A percentile compares a stretch with the other conserved stretches of the same genome.
These are phyloP conservation scores for Begonia fuchsioides DNA, from an alignment of 306 rosid species.

Conservation along the genomic window DNA sequence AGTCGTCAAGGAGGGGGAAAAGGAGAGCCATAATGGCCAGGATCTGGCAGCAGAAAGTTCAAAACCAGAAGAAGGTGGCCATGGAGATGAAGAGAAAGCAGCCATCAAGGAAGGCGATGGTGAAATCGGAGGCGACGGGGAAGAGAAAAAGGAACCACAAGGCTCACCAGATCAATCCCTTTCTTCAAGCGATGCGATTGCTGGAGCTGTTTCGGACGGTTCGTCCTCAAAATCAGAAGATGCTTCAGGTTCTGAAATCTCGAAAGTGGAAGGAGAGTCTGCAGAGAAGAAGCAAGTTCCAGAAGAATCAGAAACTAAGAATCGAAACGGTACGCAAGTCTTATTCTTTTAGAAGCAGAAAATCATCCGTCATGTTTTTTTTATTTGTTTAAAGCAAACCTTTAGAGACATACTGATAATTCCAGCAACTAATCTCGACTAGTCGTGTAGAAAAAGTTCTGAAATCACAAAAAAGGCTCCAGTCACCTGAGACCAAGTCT, in stretches of 20 bases:
- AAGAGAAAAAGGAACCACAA: slow-evolving; percentile 5
- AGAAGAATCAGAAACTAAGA: slow-evolving; percentile 1
- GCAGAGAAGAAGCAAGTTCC: not conserved
- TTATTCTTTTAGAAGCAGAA: no score
- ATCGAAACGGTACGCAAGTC: slow-evolving; percentile 17
- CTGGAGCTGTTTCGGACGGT: slow-evolving; percentile 15
- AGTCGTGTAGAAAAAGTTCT: no score
- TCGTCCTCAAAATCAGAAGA: slow-evolving; percentile 15
- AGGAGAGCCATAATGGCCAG: not conserved
- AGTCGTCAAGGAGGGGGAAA: not conserved
- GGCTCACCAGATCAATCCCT: slow-evolving; percentile 15
- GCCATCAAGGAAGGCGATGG: slow-evolving; percentile 2
- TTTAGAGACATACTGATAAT: no score
- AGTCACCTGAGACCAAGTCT: no score
- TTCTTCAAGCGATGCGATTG: slow-evolving; percentile 16
- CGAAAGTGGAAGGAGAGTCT: slow-evolving; percentile 7
- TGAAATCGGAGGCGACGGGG: slow-evolving; percentile 6
- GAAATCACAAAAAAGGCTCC: no score
- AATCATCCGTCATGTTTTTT: no score
- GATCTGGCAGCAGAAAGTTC: slow-evolving; percentile 2
- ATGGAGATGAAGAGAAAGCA: slow-evolving; percentile 6
- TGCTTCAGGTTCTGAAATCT: no score
- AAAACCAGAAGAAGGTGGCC: slow-evolving; percentile 1
- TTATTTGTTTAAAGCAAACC: no score
- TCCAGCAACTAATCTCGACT: no score